Conservation (phyloP, 768 basidiomycete species). For the Mycena galopus region DNA sequence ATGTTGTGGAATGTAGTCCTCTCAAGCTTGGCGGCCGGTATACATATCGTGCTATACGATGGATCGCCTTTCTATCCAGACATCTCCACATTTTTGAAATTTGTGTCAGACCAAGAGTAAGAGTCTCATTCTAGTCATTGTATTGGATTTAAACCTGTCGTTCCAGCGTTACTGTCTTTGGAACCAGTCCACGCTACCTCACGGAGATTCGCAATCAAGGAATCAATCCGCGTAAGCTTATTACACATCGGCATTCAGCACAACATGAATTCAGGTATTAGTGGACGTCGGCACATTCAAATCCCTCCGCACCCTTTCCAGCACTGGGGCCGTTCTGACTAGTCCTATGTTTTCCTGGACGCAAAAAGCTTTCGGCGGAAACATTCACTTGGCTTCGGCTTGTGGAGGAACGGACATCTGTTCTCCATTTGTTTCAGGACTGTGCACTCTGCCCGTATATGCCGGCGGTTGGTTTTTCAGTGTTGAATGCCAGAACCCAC, state of each 20-base stretch:
- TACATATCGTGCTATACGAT: slow-evolving; percentile 60
- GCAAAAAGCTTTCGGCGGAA: slow-evolving; percentile 67
- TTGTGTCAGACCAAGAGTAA: slow-evolving; percentile 58
- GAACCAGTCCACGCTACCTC: slow-evolving; percentile 61
- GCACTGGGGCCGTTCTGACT: slow-evolving; percentile 76
- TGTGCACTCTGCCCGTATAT: slow-evolving; percentile 67
- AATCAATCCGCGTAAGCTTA: slow-evolving; percentile 52
- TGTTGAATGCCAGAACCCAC: not conserved
- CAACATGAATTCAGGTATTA: slow-evolving; percentile 34
- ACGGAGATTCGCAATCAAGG: slow-evolving; percentile 58
- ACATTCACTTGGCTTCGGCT: slow-evolving; percentile 63
- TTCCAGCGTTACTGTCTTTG: slow-evolving; percentile 47
- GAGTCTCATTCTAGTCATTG: too few relatives aligned
- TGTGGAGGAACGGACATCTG: slow-evolving; percentile 86
- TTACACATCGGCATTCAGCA: not conserved
- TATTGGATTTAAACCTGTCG: too few relatives aligned
- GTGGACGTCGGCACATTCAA: slow-evolving; percentile 67
- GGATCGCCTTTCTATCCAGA: slow-evolving; percentile 68
- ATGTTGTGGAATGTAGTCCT: slow-evolving; percentile 86
- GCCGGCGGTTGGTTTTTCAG: slow-evolving; percentile 65
- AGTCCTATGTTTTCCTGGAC: slow-evolving; percentile 77
- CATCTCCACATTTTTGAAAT: slow-evolving; percentile 54
- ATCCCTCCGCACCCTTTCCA: slow-evolving; percentile 61
- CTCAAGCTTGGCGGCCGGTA: slow-evolving; percentile 52
- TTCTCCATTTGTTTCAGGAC: slow-evolving; percentile 65